Conservation (phyloP, 2,329 filamentous ascomycete species). For the Delphinella strobiligena region DNA sequence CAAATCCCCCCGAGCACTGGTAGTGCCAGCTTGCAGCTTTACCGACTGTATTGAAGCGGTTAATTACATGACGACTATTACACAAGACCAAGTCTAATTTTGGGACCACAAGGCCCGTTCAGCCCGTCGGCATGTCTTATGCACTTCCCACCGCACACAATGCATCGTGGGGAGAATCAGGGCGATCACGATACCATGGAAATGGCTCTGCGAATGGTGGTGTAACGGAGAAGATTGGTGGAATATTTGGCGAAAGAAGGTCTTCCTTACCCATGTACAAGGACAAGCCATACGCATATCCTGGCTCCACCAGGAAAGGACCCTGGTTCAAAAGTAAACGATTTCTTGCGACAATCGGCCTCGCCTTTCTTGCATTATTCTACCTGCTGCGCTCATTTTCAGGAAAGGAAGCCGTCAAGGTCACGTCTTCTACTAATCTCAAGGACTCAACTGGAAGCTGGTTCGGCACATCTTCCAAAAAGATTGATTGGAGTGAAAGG, state of each 20-base stretch:
- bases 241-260: slow-evolving; percentile 49
- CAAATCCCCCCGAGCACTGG: too few species aligned
- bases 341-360: slow-evolving; percentile 37
- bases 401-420: not conserved
- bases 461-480: slow-evolving; percentile 3
- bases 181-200: slow-evolving; percentile 6
- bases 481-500: slow-evolving; percentile 62
- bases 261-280: slow-evolving; percentile 85
- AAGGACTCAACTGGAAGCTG: too few species aligned
- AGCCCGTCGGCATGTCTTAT: slow-evolving; percentile 4
- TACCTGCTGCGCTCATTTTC: slow-evolving; percentile 60
- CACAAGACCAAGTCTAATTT: too few species aligned
- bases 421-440: too few species aligned
- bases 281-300: slow-evolving; percentile 82
- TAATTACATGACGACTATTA: too few species aligned
- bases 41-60: too few species aligned
- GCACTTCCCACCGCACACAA: slow-evolving; percentile 1
- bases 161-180: not conserved
- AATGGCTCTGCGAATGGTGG: slow-evolving; percentile 6
- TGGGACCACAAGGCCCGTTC: too few species aligned
- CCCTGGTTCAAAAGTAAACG: slow-evolving; percentile 55
- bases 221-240: slow-evolving; percentile 38
- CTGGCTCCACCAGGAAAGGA: slow-evolving; percentile 42
- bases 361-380: slow-evolving; percentile 46
- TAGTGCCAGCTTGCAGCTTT: too few species aligned